These are phyloP conservation scores for Tuber melanosporum DNA, from an alignment of 495 filamentous ascomycete genomes.

Conservation along the genomic window DNA sequence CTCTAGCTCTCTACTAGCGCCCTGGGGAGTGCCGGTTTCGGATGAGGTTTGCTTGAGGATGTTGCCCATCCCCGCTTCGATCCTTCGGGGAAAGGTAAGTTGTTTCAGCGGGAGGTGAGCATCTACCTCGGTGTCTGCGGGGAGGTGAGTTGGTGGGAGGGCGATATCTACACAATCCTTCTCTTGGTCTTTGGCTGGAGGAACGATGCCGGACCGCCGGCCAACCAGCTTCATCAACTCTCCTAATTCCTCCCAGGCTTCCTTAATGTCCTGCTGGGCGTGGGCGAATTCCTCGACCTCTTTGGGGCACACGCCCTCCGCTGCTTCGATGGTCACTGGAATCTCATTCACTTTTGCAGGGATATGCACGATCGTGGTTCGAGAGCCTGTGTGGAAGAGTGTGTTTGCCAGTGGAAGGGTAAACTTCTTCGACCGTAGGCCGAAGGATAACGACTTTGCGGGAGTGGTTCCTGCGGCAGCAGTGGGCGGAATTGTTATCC, in stretches of 20 bases:
- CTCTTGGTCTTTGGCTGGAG: slow-evolving; percentile 16
- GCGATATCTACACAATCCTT: slow-evolving; percentile 27
- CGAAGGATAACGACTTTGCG: slow-evolving; percentile 32
- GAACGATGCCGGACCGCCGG: slow-evolving; percentile 30
- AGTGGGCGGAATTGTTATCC: slow-evolving; percentile 28
- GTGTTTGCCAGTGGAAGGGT: slow-evolving; percentile 57
- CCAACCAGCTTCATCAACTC: slow-evolving; percentile 36
- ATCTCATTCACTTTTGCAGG: slow-evolving; percentile 13
- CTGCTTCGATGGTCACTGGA: slow-evolving; percentile 33
- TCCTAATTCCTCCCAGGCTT: slow-evolving; percentile 39
- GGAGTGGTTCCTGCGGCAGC: slow-evolving; percentile 7
- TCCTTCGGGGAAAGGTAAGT: slow-evolving; percentile 52
- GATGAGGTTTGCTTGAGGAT: slow-evolving; percentile 55
- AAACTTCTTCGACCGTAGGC: slow-evolving; percentile 23
- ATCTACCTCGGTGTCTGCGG: slow-evolving; percentile 12
- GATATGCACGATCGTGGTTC: slow-evolving; percentile 47
- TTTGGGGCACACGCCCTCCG: slow-evolving; percentile 27
- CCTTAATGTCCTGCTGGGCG: slow-evolving; percentile 36
- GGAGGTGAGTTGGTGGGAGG: slow-evolving; percentile 17
- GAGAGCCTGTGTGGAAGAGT: slow-evolving; percentile 55
- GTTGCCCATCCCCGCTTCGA: slow-evolving; percentile 62
- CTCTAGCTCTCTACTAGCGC: slow-evolving; percentile 58
- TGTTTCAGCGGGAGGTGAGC: slow-evolving; percentile 48
- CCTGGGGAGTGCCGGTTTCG: slow-evolving; percentile 36
- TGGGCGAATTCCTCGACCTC: slow-evolving; percentile 40